Percentiles rank a stretch among this genome's conserved stretches.
Conservation (phyloP, 2,329 filamentous ascomycete species). For the Penicillium sp. region DNA sequence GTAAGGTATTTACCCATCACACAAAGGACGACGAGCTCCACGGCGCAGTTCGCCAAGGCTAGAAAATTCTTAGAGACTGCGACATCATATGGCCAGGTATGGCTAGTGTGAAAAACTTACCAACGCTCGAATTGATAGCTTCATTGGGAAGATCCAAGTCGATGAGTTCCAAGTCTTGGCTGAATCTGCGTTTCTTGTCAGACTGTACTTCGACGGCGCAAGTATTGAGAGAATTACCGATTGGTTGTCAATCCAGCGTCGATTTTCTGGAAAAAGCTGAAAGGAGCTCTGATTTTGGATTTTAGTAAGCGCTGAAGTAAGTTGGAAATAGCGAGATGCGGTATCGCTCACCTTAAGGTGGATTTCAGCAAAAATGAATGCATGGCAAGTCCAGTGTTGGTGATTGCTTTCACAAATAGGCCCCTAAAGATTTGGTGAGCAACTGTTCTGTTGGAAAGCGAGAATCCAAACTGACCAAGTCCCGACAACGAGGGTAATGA, state of each 20-base stretch:
- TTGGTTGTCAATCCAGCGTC: slow-evolving; percentile 17
- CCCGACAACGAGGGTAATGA: not conserved
- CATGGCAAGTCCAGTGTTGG: slow-evolving; percentile 13
- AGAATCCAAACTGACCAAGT: not conserved
- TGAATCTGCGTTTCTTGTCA: slow-evolving; percentile 38
- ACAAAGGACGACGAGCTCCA: slow-evolving; percentile 58
- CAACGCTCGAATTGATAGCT: slow-evolving; percentile 44
- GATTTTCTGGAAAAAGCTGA: slow-evolving; percentile 23
- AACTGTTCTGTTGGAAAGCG: not conserved
- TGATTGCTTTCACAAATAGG: slow-evolving; percentile 22
- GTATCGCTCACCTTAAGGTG: slow-evolving; percentile 6
- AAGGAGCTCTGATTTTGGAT: slow-evolving; percentile 10
- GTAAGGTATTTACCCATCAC: slow-evolving; percentile 32
- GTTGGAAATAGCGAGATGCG: not conserved
- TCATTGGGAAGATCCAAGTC: slow-evolving; percentile 50
- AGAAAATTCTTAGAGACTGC: not conserved
- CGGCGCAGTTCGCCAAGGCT: slow-evolving; percentile 9
- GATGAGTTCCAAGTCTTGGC: slow-evolving; percentile 50
- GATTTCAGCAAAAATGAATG: slow-evolving; percentile 15
- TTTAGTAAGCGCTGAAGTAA: not conserved
- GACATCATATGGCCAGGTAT: slow-evolving; percentile 25
- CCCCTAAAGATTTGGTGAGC: slow-evolving; percentile 14
- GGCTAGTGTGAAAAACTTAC: slow-evolving; percentile 45
- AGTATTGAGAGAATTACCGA: too few relatives aligned
- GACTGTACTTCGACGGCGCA: too few relatives aligned